Percentiles rank a stretch among this genome's conserved stretches.
Conservation (phyloP, 2,329 filamentous ascomycete species). For the Stemphylium beticola region DNA sequence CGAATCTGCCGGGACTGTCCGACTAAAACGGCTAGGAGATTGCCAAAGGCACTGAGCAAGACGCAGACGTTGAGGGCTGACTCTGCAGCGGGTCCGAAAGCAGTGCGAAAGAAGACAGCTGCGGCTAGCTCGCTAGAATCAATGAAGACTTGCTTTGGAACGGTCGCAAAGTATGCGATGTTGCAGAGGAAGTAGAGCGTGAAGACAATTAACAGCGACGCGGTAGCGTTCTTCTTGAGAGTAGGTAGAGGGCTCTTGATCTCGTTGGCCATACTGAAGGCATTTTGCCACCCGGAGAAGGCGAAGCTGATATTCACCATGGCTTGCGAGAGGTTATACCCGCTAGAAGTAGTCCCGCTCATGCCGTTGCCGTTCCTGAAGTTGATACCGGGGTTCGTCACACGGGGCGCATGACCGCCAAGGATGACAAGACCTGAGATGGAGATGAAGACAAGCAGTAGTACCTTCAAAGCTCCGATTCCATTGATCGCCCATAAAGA, state of each 20-base stretch:
- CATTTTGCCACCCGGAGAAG: constrained; percentile 34
- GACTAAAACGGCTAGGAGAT: constrained; percentile 40
- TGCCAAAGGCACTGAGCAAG: constrained; percentile 36
- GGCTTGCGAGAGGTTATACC: too few species aligned
- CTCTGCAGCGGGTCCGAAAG: constrained; percentile 63
- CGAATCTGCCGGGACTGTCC: constrained; percentile 38
- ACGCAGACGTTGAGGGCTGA: constrained; percentile 59
- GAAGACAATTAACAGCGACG: constrained; percentile 60
- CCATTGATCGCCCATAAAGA: constrained; percentile 39
- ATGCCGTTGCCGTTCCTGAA: too few species aligned
- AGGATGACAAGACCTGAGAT: too few species aligned
- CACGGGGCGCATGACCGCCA: too few species aligned
- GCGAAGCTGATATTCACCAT: too few species aligned
- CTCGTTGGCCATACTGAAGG: constrained; percentile 44
- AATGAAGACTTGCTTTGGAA: constrained; percentile 51
- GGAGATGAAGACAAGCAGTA: constrained; percentile 40
- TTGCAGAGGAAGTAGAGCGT: constrained; percentile 38
- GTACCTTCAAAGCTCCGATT: constrained; percentile 60
- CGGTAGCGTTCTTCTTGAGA: constrained; percentile 56
- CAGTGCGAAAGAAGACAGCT: constrained; percentile 63
- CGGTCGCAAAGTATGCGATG: constrained; percentile 35
- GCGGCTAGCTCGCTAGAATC: constrained; percentile 62
- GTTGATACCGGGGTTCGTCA: too few species aligned
- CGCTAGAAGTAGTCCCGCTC: too few species aligned
- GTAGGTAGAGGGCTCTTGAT: constrained; percentile 63